Evolutionary conservation across 176 grass and related monocot species (phyloP), one percentile per base, ranked within the genome.

Genomic region (Tillandsia leiboldiana): DNA sequence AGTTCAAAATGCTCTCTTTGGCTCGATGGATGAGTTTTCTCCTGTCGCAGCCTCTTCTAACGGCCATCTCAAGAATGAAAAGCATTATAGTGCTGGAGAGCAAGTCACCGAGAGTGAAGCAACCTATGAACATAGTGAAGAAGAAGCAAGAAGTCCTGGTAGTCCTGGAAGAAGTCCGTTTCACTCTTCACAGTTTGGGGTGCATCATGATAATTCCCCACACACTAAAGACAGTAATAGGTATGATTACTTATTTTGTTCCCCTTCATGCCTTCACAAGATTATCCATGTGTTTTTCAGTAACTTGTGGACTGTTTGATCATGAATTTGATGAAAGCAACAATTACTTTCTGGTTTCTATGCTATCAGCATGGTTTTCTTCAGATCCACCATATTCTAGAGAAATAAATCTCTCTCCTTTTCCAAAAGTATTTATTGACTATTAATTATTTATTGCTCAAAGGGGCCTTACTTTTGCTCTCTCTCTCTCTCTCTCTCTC

Each of bases 91-190:
- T 66, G 63, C 50, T 51, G 58, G 79, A 62, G 82, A 91, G 51
- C 82, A 74, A 57, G 66, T 52, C 8, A 67, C 80, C 68, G 87
- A 96, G 66, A 87, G 79, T 49, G 89, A 85, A 72, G 83, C 86
- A 70, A 76, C 63, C n/a, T 87, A 87, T 85, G 89, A 87, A 78
- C 81, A 92, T 74, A 87, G 83, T 78, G 92, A 96, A 50, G 91
- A 96, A 77, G 79, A 70, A 81, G 82, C 74, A 66, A 91, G 78
- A 53, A 92, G 79, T 59, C 90, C 84, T 20, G 62, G 74, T 63
- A 91, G 82, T 75, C 72, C 85, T 75, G 79, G 87, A 88, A 80
- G 86, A 83, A 99, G 94, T 79, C 94, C 94, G n/a, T 88, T 93
- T 78, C 80, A 80, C 73, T 77, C 86, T 71, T 83, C 84, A 10